Evolutionary conservation across 2,329 filamentous ascomycete species (phyloP), one percentile per base, ranked within the genome.

Genomic region (Venturia pyrina): DNA sequence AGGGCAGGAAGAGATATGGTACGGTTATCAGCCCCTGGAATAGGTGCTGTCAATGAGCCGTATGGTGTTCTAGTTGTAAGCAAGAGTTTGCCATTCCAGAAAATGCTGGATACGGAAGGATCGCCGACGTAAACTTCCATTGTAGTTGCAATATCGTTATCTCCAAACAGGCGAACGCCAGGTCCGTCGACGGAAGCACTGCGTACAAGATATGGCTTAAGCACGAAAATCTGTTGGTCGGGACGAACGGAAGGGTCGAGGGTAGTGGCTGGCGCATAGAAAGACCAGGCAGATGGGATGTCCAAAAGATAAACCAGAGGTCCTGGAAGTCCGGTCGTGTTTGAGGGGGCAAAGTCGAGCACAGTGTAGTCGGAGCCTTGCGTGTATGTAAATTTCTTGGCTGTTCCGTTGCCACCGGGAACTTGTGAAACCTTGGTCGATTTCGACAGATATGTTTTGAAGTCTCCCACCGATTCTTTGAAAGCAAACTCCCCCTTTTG

Each of bases 1-100:
- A 85, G 71, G 3, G 71, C 62, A 3, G 83, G 83, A 0, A 84
- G 73, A 0, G 70, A 71, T n/a, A 83, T 73, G 0, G 70, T 70
- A 6, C 78, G 73, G 37, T 75, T 68, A 64, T 77, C 72, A 1
- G 75, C 72, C n/a, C 80, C 80, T 5, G 73, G 68, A 2, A 79
- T 76, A 0, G 71, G 68, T 1, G 77, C 80, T 15, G 73, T 76
- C 1, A 82, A 72, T 46, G 79, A 79, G 5, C 80, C 80, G 61
- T 82, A 82, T 0, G 64, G 75, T 46, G 70, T 81, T 68, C 66
- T 71, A 24, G 76, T 75, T 3, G 73, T 71, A 2, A 68, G 61
- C 5, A 78, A 48, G 13, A 68, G 65, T 62, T 73, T 71, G 61
- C 76, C 75, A 65, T 79, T 79, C 75, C 76, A 78, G 0, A 70